These are phyloP conservation scores for Pseudozyma sp. DNA, from an alignment of 1,284 basidiomycete species.

Conservation along the genomic window DNA sequence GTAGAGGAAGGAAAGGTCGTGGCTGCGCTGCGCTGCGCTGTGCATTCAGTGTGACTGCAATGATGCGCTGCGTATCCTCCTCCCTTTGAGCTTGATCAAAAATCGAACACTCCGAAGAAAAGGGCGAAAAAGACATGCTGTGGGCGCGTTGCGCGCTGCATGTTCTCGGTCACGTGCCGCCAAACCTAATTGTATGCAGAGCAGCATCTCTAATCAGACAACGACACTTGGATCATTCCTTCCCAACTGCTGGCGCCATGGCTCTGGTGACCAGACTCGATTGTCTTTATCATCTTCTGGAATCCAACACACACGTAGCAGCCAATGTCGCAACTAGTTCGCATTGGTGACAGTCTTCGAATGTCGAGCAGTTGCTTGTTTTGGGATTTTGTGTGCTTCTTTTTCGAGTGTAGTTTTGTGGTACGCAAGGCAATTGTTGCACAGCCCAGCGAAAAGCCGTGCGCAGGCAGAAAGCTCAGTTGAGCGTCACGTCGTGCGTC, in stretches of 20 bases:
- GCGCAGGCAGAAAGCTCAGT: neutral
- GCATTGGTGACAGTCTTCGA: too few relatives aligned
- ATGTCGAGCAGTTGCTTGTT: neutral
- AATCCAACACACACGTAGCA: too few relatives aligned
- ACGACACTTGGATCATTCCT: neutral
- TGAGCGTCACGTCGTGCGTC: neutral
- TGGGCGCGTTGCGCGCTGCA: slow-evolving; percentile 33
- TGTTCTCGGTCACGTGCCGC: slow-evolving; percentile 27
- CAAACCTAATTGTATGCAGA: slow-evolving; percentile 3
- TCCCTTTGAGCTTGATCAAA: neutral
- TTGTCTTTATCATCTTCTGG: too few relatives aligned
- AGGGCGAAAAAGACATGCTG: slow-evolving; percentile 11
- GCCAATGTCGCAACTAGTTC: too few relatives aligned
- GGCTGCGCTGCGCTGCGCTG: slow-evolving; percentile 1
- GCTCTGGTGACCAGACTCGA: too few relatives aligned
- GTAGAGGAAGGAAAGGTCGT: neutral
- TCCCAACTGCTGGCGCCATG: too few relatives aligned
- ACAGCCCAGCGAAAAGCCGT: neutral
- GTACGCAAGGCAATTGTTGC: too few relatives aligned
- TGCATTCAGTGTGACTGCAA: neutral
- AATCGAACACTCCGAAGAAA: slow-evolving; percentile 7
- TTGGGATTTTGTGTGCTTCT: slow-evolving; percentile 1
- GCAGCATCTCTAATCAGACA: neutral
- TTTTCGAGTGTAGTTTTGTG: neutral
- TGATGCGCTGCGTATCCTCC: slow-evolving; percentile 1